phyloP scores from a whole-genome alignment of 202 grass and related monocot species.

The Carex sylvatica region DNA sequence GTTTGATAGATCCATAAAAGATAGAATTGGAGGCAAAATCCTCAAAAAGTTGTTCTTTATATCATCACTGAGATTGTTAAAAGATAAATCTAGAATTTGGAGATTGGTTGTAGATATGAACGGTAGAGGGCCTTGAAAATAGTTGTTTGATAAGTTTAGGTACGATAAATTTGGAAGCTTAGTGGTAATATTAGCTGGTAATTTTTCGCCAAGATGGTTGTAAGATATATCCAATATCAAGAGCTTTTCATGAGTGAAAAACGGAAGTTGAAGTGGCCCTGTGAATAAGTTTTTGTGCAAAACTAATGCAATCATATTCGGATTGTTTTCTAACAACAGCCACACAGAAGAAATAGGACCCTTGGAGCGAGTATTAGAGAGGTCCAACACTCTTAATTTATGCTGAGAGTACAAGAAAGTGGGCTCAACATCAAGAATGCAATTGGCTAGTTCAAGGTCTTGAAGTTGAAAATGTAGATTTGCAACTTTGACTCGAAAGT shows the following conservation, averaged over 20 bases:
- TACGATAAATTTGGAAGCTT: neutral
- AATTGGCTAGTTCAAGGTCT: conserved; percentile 20
- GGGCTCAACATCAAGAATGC: neutral
- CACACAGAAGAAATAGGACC: no score
- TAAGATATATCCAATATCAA: conserved; percentile 1
- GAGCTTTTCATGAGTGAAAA: neutral
- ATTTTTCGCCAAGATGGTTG: neutral
- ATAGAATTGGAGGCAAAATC: neutral
- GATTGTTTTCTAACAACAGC: no score
- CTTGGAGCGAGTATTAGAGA: no score
- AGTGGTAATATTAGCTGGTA: neutral
- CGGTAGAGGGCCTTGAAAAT: neutral
- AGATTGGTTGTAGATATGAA: neutral
- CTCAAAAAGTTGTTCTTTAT: neutral
- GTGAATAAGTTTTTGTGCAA: no score
- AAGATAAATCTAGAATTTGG: neutral
- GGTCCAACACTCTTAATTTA: no score
- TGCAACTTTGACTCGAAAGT: conserved; percentile 6
- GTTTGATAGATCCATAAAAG: no score
- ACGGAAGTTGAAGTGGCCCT: no score
- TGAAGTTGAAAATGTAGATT: conserved; percentile 26
- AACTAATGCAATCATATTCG: no score
- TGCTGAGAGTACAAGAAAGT: neutral
- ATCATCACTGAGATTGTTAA: conserved; percentile 21
- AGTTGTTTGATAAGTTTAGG: conserved; percentile 24